Conservation (phyloP, 805 yeast genomes). For the Cephaloascus fragrans region DNA sequence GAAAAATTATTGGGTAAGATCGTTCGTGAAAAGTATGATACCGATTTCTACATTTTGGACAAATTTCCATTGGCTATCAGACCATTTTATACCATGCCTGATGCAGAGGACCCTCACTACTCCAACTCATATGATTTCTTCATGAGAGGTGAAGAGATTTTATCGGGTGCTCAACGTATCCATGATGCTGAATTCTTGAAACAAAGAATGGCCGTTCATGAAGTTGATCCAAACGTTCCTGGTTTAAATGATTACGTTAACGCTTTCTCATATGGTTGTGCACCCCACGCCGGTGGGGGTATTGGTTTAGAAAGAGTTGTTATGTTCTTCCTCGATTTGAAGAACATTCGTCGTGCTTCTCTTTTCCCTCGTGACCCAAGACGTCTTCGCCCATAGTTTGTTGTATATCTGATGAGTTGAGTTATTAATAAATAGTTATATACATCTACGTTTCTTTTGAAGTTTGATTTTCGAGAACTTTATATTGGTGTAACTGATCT, state of each 20-base stretch:
- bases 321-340: conserved; percentile 95
- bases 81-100: conserved; percentile 99
- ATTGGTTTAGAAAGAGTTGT: conserved; percentile 98
- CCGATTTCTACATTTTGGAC: conserved; percentile 96
- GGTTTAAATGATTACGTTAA: conserved; percentile 89
- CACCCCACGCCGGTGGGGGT: conserved; percentile 99
- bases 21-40: conserved; percentile 88
- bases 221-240: conserved; percentile 65
- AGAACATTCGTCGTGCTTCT: conserved; percentile 97
- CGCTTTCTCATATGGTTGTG: conserved; percentile 90
- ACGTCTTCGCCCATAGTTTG: conserved; percentile 70
- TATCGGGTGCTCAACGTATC: conserved; percentile 99
- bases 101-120: conserved; percentile 80
- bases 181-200: conserved; percentile 82
- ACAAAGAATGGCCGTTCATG: conserved; percentile 78
- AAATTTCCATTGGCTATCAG: conserved; percentile 95
- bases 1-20: conserved; percentile 89
- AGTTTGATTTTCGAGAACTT: too few species aligned
- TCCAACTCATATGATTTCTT: conserved; percentile 98
- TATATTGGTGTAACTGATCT: too few species aligned
- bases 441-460: too few species aligned
- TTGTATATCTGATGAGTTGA: too few species aligned
- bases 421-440: too few species aligned
- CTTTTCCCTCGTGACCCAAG: conserved; percentile 98
- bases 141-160: conserved; percentile 99